phyloP scores from a whole-genome alignment of 2,329 filamentous ascomycete species.

The Fusarium aywerte region DNA sequence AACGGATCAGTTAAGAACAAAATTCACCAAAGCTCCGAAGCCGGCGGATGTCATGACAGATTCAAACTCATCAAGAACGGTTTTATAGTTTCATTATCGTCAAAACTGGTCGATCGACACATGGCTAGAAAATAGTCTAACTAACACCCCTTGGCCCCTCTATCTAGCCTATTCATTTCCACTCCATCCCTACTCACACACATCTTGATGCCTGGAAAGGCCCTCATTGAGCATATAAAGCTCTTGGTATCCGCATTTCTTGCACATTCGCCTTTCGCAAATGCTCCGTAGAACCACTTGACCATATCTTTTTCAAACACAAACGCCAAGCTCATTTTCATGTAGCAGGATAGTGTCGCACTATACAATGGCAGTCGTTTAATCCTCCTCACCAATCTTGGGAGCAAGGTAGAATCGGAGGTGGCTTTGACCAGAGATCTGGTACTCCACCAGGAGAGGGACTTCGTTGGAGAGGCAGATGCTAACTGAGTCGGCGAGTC shows the following conservation, averaged over 20 bases:
- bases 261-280: slow-evolving; percentile 19
- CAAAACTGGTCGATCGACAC: slow-evolving; percentile 16
- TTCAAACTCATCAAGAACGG: slow-evolving; percentile 2
- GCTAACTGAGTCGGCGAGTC: slow-evolving; percentile 83
- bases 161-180: slow-evolving; percentile 26
- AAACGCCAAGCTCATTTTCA: slow-evolving; percentile 34
- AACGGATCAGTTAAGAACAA: background rate
- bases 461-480: slow-evolving; percentile 97
- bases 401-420: slow-evolving; percentile 97
- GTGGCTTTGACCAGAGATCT: slow-evolving; percentile 84
- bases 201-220: slow-evolving; percentile 1
- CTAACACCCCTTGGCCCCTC: slow-evolving; percentile 1
- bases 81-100: slow-evolving; percentile 38
- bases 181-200: slow-evolving; percentile 9
- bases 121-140: background rate
- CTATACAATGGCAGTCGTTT: slow-evolving; percentile 31
- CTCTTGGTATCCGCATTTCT: slow-evolving; percentile 34
- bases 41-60: background rate
- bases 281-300: slow-evolving; percentile 24
- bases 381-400: slow-evolving; percentile 63
- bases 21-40: background rate
- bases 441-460: slow-evolving; percentile 94
- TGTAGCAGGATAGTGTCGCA: slow-evolving; percentile 30
- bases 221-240: slow-evolving; percentile 14
- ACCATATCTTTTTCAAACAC: slow-evolving; percentile 27